Evolutionary conservation across 2,329 filamentous ascomycete genomes (phyloP).

Genomic region (Neurospora sp.): DNA sequence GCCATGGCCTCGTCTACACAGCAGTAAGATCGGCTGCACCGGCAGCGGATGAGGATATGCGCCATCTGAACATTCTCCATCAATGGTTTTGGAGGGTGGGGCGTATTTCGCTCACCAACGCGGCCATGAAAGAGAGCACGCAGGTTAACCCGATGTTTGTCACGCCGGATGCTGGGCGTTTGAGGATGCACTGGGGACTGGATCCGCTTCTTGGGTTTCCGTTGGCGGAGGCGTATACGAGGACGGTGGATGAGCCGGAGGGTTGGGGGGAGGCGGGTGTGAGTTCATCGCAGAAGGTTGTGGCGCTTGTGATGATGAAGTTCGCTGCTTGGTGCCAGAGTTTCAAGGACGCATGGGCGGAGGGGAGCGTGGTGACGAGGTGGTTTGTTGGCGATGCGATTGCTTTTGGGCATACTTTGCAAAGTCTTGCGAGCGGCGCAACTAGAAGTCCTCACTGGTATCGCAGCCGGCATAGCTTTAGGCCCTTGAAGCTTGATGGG

Average conservation of each 20-base stretch:
- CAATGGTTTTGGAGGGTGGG: not conserved
- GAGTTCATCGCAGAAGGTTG: not conserved
- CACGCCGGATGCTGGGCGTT: not conserved
- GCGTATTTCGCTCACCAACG: not conserved
- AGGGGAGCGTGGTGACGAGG: not conserved
- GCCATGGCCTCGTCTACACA: not conserved
- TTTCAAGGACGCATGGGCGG: not conserved
- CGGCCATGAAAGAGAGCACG: not conserved
- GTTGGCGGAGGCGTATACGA: not conserved
- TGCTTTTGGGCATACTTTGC: constrained; percentile 41
- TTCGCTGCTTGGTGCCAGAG: not conserved
- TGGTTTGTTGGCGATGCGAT: constrained; percentile 17
- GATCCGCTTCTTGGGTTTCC: not conserved
- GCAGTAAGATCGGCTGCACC: not conserved
- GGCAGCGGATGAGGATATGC: not conserved
- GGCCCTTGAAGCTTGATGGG: not conserved
- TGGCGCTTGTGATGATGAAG: not conserved
- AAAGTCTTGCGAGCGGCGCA: constrained; percentile 13
- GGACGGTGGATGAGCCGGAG: not conserved
- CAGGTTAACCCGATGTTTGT: not conserved
- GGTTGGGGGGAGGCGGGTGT: not conserved
- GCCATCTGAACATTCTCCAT: not conserved
- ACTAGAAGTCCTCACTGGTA: not conserved
- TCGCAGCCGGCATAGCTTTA: not conserved
- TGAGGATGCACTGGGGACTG: not conserved